A percentile compares a stretch with the other conserved stretches of the same genome.
Conservation (phyloP, 1,284 basidiomycete genomes). For the Apiotrichum veenhuisii region DNA sequence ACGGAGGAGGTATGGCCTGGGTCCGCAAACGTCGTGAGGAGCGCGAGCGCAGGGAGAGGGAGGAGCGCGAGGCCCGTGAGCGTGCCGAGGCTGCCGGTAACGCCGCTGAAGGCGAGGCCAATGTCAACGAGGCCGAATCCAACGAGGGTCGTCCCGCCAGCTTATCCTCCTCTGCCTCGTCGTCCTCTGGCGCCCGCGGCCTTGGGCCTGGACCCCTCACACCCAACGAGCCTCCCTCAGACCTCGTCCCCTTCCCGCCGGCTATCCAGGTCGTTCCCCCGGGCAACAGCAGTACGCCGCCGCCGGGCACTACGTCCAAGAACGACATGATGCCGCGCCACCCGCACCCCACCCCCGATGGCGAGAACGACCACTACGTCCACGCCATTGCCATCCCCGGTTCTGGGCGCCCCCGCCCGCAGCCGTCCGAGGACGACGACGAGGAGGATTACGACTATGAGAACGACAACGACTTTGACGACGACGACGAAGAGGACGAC, state of each 20-base stretch:
- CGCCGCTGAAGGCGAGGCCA: conserved; percentile 4
- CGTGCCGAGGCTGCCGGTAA: neutral
- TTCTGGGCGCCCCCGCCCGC: conserved; percentile 4
- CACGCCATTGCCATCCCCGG: conserved; percentile 18
- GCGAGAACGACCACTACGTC: conserved; percentile 14
- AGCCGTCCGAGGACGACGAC: conserved; percentile 19
- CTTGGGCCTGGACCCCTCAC: conserved; percentile 7
- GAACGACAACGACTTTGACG: conserved; percentile 36
- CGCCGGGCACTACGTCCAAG: neutral
- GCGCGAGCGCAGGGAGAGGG: conserved; percentile 30
- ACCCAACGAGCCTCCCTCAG: conserved; percentile 9
- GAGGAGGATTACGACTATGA: conserved; percentile 33
- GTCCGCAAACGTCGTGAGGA: conserved; percentile 44
- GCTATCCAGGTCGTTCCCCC: conserved; percentile 1
- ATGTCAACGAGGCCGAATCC: neutral
- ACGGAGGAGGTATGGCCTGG: conserved; percentile 50
- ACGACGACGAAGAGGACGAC: conserved; percentile 43
- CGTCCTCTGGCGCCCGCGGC: conserved; percentile 1
- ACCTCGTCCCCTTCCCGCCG: conserved; percentile 7
- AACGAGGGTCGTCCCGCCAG: conserved; percentile 2
- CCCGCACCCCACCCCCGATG: neutral
- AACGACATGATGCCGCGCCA: conserved; percentile 5
- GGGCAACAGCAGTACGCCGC: neutral
- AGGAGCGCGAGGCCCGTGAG: conserved; percentile 24
- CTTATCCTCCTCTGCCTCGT: conserved; percentile 7